These are phyloP conservation scores for Ustilago vetiveriae DNA, from an alignment of 1,284 basidiomycete species.

Conservation along the genomic window DNA sequence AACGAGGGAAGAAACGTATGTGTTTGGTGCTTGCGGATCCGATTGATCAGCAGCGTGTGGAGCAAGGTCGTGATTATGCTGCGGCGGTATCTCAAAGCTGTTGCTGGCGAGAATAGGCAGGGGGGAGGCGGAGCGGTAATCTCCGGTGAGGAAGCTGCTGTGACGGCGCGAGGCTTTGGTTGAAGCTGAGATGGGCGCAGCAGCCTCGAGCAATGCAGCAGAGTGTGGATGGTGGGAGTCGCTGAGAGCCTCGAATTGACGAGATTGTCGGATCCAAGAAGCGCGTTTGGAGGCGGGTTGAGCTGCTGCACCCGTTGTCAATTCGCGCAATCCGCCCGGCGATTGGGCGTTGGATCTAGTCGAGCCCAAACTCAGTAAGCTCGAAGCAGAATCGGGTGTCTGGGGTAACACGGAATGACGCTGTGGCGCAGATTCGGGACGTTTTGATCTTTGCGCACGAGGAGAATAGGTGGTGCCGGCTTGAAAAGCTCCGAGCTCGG, in stretches of 20 bases:
- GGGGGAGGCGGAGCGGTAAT: slow-evolving; percentile 17
- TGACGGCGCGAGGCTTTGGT: slow-evolving; percentile 32
- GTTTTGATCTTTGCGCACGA: slow-evolving; percentile 9
- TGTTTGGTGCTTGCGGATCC: no score
- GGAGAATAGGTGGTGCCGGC: not conserved
- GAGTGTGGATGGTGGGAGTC: slow-evolving; percentile 23
- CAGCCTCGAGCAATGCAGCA: slow-evolving; percentile 11
- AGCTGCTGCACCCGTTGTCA: slow-evolving; percentile 37
- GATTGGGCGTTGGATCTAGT: not conserved
- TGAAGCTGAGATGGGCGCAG: slow-evolving; percentile 7
- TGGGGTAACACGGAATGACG: slow-evolving; percentile 4
- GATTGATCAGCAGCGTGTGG: not conserved
- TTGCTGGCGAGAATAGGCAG: slow-evolving; percentile 38
- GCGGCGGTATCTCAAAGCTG: slow-evolving; percentile 18
- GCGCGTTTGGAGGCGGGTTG: slow-evolving; percentile 41
- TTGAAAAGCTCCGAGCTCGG: not conserved
- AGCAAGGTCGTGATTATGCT: not conserved
- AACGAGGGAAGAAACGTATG: slow-evolving; percentile 1
- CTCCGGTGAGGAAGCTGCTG: slow-evolving; percentile 42
- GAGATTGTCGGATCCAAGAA: slow-evolving; percentile 32
- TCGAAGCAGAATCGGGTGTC: slow-evolving; percentile 22
- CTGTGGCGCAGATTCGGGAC: slow-evolving; percentile 31
- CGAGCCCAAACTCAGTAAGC: slow-evolving; percentile 1
- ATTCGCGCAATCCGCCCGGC: slow-evolving; percentile 25
- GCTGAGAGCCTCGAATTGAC: slow-evolving; percentile 28